phyloP scores from a whole-genome alignment of 2,329 filamentous ascomycete species.

The Hymenotorrendiella dingleyae region DNA sequence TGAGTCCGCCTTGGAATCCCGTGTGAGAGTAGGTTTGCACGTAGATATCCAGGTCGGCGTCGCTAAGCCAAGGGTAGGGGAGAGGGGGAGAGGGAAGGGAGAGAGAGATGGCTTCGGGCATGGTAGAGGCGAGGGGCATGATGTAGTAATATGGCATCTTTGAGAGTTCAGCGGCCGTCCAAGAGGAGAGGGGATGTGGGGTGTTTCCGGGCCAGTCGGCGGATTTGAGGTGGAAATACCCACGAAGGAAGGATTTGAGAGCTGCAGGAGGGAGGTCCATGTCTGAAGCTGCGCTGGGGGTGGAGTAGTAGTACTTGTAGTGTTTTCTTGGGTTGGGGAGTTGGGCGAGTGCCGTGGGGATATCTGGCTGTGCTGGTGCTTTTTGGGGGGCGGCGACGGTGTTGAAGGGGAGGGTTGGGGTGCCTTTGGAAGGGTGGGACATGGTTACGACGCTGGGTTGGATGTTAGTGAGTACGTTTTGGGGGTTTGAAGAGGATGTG shows the following conservation, averaged over 20 bases:
- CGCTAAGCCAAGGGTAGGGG: slow-evolving; percentile 45
- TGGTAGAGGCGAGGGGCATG: slow-evolving; percentile 51
- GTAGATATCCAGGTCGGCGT: slow-evolving; percentile 54
- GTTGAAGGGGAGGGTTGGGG: slow-evolving; percentile 43
- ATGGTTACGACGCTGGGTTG: slow-evolving; percentile 46
- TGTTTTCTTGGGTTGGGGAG: slow-evolving; percentile 57
- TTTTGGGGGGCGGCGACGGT: slow-evolving; percentile 30
- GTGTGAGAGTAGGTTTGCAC: slow-evolving; percentile 53
- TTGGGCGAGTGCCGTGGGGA: slow-evolving; percentile 50
- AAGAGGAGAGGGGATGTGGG: slow-evolving; percentile 47
- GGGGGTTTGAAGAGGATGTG: background rate
- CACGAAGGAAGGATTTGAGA: slow-evolving; percentile 54
- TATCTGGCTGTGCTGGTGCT: slow-evolving; percentile 32
- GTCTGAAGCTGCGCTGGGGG: slow-evolving; percentile 38
- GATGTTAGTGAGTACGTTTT: background rate
- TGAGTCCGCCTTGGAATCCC: slow-evolving; percentile 60
- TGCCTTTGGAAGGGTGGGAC: slow-evolving; percentile 57
- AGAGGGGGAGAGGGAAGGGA: slow-evolving; percentile 50
- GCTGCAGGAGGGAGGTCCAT: slow-evolving; percentile 45
- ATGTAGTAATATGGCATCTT: slow-evolving; percentile 64
- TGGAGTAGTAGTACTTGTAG: slow-evolving; percentile 63
- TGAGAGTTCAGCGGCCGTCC: slow-evolving; percentile 51
- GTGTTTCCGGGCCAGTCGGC: slow-evolving; percentile 52
- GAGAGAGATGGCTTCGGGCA: slow-evolving; percentile 50
- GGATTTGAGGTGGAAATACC: slow-evolving; percentile 64